Percentiles rank a stretch among this genome's conserved stretches.
Evolutionary conservation across 257 asterid species (phyloP).

Genomic region (Datura wrightii): DNA sequence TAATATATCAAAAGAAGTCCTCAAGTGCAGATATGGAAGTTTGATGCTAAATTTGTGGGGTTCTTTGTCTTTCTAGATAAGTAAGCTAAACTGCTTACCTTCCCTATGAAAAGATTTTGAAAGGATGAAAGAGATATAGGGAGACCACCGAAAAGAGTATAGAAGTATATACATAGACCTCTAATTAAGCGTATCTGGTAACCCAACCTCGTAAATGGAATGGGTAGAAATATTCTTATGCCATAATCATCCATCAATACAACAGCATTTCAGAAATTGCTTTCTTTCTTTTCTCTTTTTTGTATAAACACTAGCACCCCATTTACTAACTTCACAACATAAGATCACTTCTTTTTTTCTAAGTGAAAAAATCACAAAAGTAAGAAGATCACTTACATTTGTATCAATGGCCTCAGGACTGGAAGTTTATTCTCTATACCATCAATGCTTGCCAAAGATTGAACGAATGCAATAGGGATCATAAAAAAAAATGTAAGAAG

Average conservation of each 20-base stretch:
- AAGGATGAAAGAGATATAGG: background rate
- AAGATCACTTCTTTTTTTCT: background rate
- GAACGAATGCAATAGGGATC: conserved; percentile 40
- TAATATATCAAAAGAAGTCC: background rate
- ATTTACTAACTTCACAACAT: background rate
- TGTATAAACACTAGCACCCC: background rate
- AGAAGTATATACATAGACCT: background rate
- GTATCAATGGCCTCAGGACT: conserved; percentile 34
- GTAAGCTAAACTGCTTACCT: conserved; percentile 9
- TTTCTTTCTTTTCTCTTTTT: background rate
- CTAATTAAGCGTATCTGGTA: background rate
- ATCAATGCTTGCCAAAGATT: conserved; percentile 38
- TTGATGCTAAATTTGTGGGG: background rate
- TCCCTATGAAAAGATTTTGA: background rate
- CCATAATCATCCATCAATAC: background rate
- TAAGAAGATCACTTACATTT: conserved; percentile 32
- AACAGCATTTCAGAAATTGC: background rate
- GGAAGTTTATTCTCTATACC: conserved; percentile 38
- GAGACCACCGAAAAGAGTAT: background rate
- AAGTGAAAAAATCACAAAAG: conserved; percentile 17
- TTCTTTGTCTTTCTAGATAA: conserved; percentile 24
- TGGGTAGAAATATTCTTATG: background rate
- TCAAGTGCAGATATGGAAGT: conserved; percentile 10
- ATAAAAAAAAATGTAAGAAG: conserved; percentile 37
- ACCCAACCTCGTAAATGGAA: background rate